Conservation (phyloP, 495 filamentous ascomycete genomes). For the Aspergillus hancockii region DNA sequence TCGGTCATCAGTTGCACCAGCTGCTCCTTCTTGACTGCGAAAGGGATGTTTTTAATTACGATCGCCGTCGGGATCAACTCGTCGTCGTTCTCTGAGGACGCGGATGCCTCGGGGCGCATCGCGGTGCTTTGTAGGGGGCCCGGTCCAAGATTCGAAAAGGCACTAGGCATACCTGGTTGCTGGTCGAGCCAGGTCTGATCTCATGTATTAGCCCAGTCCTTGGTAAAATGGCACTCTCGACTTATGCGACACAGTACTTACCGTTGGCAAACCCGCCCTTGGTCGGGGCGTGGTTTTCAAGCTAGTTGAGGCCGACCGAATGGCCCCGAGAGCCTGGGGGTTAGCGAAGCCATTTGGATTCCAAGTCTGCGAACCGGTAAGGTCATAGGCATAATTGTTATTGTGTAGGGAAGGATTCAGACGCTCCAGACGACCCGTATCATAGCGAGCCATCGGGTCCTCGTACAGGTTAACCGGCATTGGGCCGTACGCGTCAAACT, state of each 20-base stretch:
- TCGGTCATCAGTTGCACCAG: conserved; percentile 90
- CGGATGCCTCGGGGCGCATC: conserved; percentile 53
- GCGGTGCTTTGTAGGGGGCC: conserved; percentile 51
- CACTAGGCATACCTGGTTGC: conserved; percentile 52
- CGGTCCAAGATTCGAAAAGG: conserved; percentile 55
- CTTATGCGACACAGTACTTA: conserved; percentile 36
- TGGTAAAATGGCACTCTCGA: background rate
- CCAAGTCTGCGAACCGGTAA: conserved; percentile 67
- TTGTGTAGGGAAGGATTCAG: conserved; percentile 56
- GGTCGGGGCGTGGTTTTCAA: conserved; percentile 54
- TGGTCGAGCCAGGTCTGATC: conserved; percentile 62
- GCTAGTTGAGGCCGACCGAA: conserved; percentile 56
- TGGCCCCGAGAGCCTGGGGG: conserved; percentile 51
- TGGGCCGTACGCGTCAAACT: conserved; percentile 66
- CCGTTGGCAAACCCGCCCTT: conserved; percentile 58
- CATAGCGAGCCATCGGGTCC: conserved; percentile 62
- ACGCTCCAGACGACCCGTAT: conserved; percentile 60
- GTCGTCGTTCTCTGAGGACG: conserved; percentile 61
- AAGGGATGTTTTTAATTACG: conserved; percentile 99
- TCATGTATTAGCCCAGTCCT: background rate
- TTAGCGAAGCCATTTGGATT: conserved; percentile 59
- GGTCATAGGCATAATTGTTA: conserved; percentile 58
- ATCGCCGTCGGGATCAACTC: conserved; percentile 98
- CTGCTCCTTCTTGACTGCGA: conserved; percentile 96
- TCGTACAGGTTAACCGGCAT: conserved; percentile 66